Base-by-base conservation (phyloP, 2,329 filamentous ascomycete genomes). In the Penicillium sp. region DNA sequence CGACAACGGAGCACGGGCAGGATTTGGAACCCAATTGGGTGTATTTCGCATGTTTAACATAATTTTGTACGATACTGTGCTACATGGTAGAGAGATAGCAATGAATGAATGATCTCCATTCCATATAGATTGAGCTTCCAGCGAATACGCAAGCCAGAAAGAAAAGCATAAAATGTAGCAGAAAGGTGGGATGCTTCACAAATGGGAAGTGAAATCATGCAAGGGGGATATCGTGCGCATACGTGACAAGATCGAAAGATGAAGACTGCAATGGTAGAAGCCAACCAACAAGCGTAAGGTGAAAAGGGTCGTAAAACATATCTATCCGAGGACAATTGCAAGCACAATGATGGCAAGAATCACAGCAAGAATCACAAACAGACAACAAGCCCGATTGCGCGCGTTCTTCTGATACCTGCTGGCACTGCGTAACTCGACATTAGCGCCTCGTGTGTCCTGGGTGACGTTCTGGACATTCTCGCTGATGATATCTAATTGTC, bases 321-420 rank as follows among this genome's bases (percentile, higher is more conserved):
- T 55, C 61, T 66, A 95, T 54, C 89, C 88, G 65, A 96, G 71
- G 47, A 91, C 85, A 48, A 93, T 89, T 13, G 94, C 95, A 63
- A 99, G 76, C 56, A 99, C 81, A 41, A 99, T 87, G 63, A 99
- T 91, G 3, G 91, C 88, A 66, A 97, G 74, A 56, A 99, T 94
- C 44, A 99, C 84, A 1, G 89, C 87, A 67, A 99, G 73, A 56
- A 99, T 93, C 47, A 99, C 75, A 67, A 99, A 75, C 70, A 99
- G 77, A 71, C 92, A 97, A 72, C 93, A 99, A 38, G 90, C 90
- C 81, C 96, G 97, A 76, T 91, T 94, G 61, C 95, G 84, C 27
- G 94, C 94, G 58, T 91, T 92, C 82, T 92, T 96, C 79, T 99
- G 95, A 74, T 97, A 95, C 66, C 91, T 81, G 60, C 88, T 91